These are phyloP conservation scores for Cladosporium sp. DNA, from an alignment of 2,329 filamentous ascomycete species.

Conservation along the genomic window DNA sequence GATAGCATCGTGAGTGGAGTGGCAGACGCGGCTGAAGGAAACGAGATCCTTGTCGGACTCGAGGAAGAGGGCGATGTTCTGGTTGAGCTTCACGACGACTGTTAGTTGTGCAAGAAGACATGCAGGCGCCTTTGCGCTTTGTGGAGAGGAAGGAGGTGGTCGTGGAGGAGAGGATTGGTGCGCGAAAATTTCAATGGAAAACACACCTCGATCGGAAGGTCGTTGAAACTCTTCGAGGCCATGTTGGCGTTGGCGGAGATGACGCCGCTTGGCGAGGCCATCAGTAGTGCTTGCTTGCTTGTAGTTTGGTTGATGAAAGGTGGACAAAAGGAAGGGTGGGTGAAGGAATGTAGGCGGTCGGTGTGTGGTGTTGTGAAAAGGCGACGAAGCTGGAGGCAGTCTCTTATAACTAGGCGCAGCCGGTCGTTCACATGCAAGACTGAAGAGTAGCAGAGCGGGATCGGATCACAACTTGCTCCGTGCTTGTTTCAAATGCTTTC, in stretches of 20 bases:
- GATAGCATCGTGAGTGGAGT: conserved; percentile 35
- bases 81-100: conserved; percentile 33
- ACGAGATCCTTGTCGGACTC: conserved; percentile 41
- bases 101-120: not conserved
- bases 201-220: conserved; percentile 26
- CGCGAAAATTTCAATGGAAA: not conserved
- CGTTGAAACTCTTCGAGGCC: conserved; percentile 19
- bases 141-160: not conserved
- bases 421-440: not conserved
- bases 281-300: not conserved
- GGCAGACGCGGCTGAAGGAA: conserved; percentile 39
- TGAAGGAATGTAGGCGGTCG: not conserved
- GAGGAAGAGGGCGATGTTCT: conserved; percentile 36
- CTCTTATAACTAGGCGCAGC: not conserved
- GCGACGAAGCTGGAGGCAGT: not conserved
- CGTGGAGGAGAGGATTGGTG: not conserved
- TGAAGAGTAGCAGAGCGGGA: not conserved
- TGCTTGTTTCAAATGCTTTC: not conserved
- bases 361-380: not conserved
- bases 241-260: not conserved
- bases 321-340: not conserved
- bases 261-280: no score
- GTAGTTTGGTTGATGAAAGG: not conserved
- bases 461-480: not conserved
- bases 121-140: not conserved